These are phyloP conservation scores for Epichloe scottii DNA, from an alignment of 2,329 filamentous ascomycete genomes.

Conservation along the genomic window DNA sequence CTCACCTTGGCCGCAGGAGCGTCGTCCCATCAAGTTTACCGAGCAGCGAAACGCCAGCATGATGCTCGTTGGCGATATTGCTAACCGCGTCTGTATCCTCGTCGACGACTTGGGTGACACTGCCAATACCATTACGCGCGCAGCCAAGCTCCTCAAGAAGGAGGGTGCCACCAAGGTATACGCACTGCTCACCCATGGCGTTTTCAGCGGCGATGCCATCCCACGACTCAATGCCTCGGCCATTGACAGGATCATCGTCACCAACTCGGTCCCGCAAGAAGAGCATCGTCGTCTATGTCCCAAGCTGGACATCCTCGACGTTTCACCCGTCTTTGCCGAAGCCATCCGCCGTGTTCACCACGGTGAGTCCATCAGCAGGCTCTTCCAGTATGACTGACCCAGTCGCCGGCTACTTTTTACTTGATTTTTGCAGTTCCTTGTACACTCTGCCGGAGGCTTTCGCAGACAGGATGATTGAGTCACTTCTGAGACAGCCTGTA, in stretches of 20 bases:
- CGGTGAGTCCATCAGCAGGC: constrained; percentile 90
- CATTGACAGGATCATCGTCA: constrained; percentile 87
- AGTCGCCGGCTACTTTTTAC: not conserved
- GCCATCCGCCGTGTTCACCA: constrained; percentile 93
- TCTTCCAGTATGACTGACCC: constrained; percentile 45
- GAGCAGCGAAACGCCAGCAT: constrained; percentile 87
- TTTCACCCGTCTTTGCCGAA: constrained; percentile 86
- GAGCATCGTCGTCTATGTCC: constrained; percentile 68
- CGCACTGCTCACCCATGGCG: constrained; percentile 86
- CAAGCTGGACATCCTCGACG: constrained; percentile 83
- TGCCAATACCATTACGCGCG: constrained; percentile 91
- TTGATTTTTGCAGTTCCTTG: not conserved
- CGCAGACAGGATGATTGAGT: not conserved
- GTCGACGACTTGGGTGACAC: constrained; percentile 94
- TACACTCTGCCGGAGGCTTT: not conserved
- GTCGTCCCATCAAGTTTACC: constrained; percentile 74
- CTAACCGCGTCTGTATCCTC: constrained; percentile 70
- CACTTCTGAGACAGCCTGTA: not conserved
- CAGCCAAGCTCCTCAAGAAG: constrained; percentile 91
- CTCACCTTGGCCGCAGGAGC: constrained; percentile 48
- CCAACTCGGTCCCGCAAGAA: constrained; percentile 84
- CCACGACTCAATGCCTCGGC: constrained; percentile 86
- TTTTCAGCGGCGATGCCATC: constrained; percentile 90
- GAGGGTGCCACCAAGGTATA: constrained; percentile 87
- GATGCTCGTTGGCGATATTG: constrained; percentile 87